Evolutionary conservation across 352 stramenopile genomes (phyloP), one percentile per base, ranked within the genome.

Genomic region (Globisporangium viniferum): DNA sequence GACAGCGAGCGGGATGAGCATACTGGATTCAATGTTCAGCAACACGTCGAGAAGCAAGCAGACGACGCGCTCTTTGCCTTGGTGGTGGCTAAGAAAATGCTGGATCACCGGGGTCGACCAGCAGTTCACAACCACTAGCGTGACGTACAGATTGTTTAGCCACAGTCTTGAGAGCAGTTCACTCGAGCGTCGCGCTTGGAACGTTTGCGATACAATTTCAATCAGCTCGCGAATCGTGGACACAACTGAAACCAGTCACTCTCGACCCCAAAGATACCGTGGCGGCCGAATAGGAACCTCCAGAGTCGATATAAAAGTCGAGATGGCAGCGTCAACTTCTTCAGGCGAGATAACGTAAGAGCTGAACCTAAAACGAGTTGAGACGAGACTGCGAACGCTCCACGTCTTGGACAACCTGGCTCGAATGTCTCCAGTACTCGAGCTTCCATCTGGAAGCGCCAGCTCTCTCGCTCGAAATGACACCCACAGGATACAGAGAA

Each of bases 1-100:
- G 39, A 78, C 58, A 10, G 61, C 62, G 31, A 72, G 6, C 8
- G 69, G 71, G 0, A 80, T 20, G 0, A 69, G 14, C 54, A 80
- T 70, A 15, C 61, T 66, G 1, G 57, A 44, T 22, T 27, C 51
- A 15, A 69, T 59, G n/a, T 72, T 71, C 20, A 78, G 62, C 39
- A 76, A 0, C 12, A 66, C 35, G 33, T 76, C 69, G 22, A 46
- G 22, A 9, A 48, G 41, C 9, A 73, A 44, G 35, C 68, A 76
- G 35, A 67, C 24, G 4, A 80, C 20, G 5, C 72, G 62, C 39
- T 73, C 63, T 0, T 51, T 24, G 6, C 33, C 64, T 54, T 60
- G 22, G 22, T 65, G 27, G 18, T 57, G 39, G 0, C 55, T 53
- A 7, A 51, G 18, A 4, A 63, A 27, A 33, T 59, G 31, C 20